Evolutionary conservation across 2,329 filamentous ascomycete species (phyloP), one percentile per base, ranked within the genome.

Genomic region (Elsinoe australis): DNA sequence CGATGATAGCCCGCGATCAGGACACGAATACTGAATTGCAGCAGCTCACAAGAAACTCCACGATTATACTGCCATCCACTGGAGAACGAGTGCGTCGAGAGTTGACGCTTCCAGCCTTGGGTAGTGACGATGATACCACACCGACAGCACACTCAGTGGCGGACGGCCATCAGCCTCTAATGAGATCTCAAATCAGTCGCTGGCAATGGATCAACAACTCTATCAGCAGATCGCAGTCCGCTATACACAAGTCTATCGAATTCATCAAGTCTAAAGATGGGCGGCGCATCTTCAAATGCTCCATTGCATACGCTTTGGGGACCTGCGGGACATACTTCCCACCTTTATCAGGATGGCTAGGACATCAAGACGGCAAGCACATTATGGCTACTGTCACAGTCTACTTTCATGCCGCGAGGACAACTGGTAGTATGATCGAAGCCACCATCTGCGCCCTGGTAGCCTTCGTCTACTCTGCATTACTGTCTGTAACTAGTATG

Each of bases 341-440:
- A 2, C 75, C 76, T 2, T 73, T 95, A 49, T 82, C 87, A 12
- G 69, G 73, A 5, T 78, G 88, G 49, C 71, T 95, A 12, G 90
- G 90, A 8, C 75, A 82, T 54, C 84, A 88, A 60, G 89, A 95
- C 66, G 87, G 87, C 44, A 95, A 95, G 62, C 90, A 95, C 66
- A 82, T 95, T 60, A 87, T 95, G 45, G 88, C 88, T 24, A 95
- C 90, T 2, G 80, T 95, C 50, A 94, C 87, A 0, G 89, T 95
- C 8, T 96, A 95, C 61, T 96, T 95, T 59, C 88, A 95, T 63
- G 88, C 90, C 3, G 86, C 87, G 4, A 76, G 90, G 50, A 87
- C 87, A 14, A 78, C 82, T 19, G 90, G 90, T 1, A 92, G 85
- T 55, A 95, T 95, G 87, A 76, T 87, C 50, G 86, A 95, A 65